Base-by-base conservation (phyloP, 345 rosid genomes). In the Orychophragmus violaceus region DNA sequence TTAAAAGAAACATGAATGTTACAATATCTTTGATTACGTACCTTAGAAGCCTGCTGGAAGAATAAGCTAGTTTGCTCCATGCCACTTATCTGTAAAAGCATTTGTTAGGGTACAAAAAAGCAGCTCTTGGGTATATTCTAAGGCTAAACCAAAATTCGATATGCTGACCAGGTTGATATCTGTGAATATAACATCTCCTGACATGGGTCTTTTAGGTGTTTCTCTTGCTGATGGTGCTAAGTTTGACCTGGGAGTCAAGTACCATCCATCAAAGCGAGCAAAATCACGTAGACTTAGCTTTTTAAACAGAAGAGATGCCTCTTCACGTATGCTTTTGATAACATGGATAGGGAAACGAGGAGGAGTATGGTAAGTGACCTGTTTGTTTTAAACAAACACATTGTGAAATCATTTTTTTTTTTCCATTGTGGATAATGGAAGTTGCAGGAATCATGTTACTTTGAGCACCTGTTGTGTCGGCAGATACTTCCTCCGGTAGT, bases 11-110 rank as follows among this genome's bases (percentile, higher is more conserved):
- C 35, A 24, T 45, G 41, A 22, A 13, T 57, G 29, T 19, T 57
- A 3, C 27, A 45, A 44, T 66, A 28, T 5, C 7, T 8, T 28
- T 39, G 7, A 27, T 62, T 41, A 80, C n/a, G n/a, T n/a, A 89
- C 98, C 98, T 93, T 89, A 46, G 96, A 93, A 63, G 98, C 96
- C 80, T 93, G 98, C 78, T 89, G 98, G 82, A 89, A 93, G 42
- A 93, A 80, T 70, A 93, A 90, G 78, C 97, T 93, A 18, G 96
- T 90, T 79, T 93, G 97, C 78, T 93, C 97, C 98, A 93, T 90
- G 71, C 97, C 98, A 79, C 98, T 93, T 71, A 93, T 93, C 97
- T 93, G 82, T 59, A n/a, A 33, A 74, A 24, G 30, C 48, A 41
- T 19, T 41, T 41, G 10, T n/a, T n/a, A 41, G 48, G 42, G 41